phyloP scores from a whole-genome alignment of 768 basidiomycete species.

The Trametopsis cervina region DNA sequence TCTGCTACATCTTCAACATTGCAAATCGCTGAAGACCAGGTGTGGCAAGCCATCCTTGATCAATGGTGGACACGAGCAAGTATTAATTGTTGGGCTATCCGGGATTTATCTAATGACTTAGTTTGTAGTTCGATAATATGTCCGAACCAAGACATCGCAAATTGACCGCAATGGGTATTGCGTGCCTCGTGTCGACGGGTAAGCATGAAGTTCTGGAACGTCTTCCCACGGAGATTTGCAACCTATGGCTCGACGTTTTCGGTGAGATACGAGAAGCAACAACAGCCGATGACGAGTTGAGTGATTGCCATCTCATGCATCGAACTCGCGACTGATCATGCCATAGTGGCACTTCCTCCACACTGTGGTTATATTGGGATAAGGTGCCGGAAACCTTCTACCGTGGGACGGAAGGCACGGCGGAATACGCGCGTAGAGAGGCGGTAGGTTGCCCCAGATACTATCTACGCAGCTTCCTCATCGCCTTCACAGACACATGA shows the following conservation, averaged over 20 bases:
- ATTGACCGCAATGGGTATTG: slow-evolving; percentile 76
- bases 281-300: slow-evolving; percentile 16
- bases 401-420: slow-evolving; percentile 58
- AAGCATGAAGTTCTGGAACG: slow-evolving; percentile 65
- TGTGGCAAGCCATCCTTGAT: slow-evolving; percentile 65
- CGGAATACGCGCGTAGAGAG: slow-evolving; percentile 73
- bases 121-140: slow-evolving; percentile 84
- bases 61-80: slow-evolving; percentile 79
- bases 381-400: slow-evolving; percentile 53
- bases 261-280: slow-evolving; percentile 77
- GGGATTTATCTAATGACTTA: too few relatives aligned
- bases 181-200: slow-evolving; percentile 68
- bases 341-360: not conserved
- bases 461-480: not conserved
- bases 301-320: too few relatives aligned
- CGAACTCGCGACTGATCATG: too few relatives aligned
- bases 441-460: slow-evolving; percentile 37
- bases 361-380: slow-evolving; percentile 66
- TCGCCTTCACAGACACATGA: slow-evolving; percentile 47
- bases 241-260: slow-evolving; percentile 85
- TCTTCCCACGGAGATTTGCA: slow-evolving; percentile 70
- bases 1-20: slow-evolving; percentile 47
- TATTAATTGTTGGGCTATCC: slow-evolving; percentile 4
- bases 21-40: slow-evolving; percentile 39
- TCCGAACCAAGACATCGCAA: slow-evolving; percentile 82